These are phyloP conservation scores for Conringia planisiliqua DNA, from an alignment of 345 rosid species.

Conservation along the genomic window DNA sequence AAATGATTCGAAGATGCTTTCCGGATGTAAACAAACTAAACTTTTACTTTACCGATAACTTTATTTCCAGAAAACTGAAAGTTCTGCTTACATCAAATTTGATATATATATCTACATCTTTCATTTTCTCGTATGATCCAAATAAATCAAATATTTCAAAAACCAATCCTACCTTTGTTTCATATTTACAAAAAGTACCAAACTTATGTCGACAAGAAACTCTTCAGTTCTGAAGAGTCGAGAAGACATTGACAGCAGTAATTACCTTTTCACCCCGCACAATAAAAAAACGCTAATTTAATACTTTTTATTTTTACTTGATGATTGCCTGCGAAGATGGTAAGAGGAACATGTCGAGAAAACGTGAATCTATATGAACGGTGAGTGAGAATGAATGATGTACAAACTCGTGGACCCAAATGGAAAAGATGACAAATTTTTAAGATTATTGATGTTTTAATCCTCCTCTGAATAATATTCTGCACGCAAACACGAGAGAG, in stretches of 20 bases:
- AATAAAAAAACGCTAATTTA: neutral
- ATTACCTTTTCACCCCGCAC: neutral
- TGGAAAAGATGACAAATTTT: conserved; percentile 6
- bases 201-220: conserved; percentile 4
- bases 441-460: neutral
- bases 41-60: conserved; percentile 10
- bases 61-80: neutral
- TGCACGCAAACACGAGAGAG: conserved; percentile 21
- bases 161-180: neutral
- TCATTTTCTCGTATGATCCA: neutral
- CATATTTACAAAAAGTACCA: neutral
- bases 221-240: neutral
- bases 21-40: conserved; percentile 10
- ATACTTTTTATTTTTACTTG: neutral
- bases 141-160: neutral
- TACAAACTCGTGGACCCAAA: conserved; percentile 26
- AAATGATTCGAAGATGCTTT: conserved; percentile 32
- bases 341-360: neutral
- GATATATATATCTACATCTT: neutral
- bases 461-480: neutral
- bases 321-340: neutral
- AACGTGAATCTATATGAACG: neutral
- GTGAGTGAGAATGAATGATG: conserved; percentile 14
- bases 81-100: neutral
- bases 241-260: neutral